Evolutionary conservation across 2,329 filamentous ascomycete genomes (phyloP), one percentile per base, ranked within the genome.

Genomic region (Alternaria panax): DNA sequence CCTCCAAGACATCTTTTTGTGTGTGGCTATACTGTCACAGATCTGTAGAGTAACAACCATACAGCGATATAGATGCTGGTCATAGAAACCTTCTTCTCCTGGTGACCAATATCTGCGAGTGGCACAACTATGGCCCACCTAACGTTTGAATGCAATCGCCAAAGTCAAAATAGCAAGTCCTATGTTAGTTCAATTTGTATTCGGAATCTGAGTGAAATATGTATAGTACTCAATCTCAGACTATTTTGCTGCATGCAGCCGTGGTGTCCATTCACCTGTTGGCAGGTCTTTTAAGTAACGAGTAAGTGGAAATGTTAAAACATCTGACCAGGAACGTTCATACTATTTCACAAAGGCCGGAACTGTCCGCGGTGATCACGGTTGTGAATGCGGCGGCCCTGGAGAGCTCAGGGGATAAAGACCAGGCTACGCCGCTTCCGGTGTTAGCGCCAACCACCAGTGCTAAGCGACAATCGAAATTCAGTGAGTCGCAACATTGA

Each of bases 401-500:
- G n/a, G n/a, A 9, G 14, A 34, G 30, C 30, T 34, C 5, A 1
- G 5, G 30, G 14, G 14, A 7, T 4, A 14, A 18, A 14, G 4
- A 16, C 5, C 16, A 36, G 6, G 16, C 30, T 27, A 50, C 22
- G 6, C 27, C 27, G n/a, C 4, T 25, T 58, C 11, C 20, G 20
- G 42, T 16, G 40, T 32, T 59, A 59, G 57, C 30, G 57, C 45
- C 45, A 27, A 59, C 57, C 42, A 45, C 24, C 45, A 48, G 20
- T 48, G 28, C 30, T 56, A 61, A 58, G 59, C 58, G 57, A 52
- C 50, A 27, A 42, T 63, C 65, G 63, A 69, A 64, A 66, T 63
- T 64, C 62, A 66, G 53, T 57, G 57, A 59, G 41, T 40, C 62
- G 47, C 61, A 55, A 51, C 46, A 34, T 43, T 43, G 51, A 50